Evolutionary conservation across 78 protist genomes (phyloP).

Genomic region (Cavenderia fasciculata): DNA sequence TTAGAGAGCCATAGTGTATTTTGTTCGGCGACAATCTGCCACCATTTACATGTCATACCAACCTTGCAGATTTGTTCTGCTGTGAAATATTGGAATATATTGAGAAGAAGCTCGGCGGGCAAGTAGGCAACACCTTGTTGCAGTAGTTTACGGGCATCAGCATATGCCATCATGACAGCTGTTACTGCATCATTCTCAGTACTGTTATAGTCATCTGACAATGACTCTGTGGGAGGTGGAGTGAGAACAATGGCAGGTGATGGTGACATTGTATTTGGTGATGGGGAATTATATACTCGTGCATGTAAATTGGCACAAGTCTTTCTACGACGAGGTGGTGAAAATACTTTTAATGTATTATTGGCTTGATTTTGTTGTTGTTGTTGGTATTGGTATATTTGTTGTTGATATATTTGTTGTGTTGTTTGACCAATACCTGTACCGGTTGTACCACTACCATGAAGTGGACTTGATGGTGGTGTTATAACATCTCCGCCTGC

Average conservation of each 20-base stretch:
- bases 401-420: conserved; percentile 1
- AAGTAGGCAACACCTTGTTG: conserved; percentile 14
- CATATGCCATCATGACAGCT: conserved; percentile 19
- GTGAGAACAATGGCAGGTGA: background rate
- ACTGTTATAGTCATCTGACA: no score
- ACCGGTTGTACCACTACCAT: no score
- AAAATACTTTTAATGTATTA: conserved; percentile 29
- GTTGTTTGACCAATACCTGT: no score
- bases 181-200: background rate
- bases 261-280: conserved; percentile 33
- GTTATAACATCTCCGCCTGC: background rate
- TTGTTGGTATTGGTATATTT: background rate
- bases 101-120: conserved; percentile 16
- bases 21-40: conserved; percentile 66
- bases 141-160: background rate
- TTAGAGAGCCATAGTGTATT: conserved; percentile 46
- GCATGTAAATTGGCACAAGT: conserved; percentile 37
- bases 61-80: conserved; percentile 30
- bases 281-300: conserved; percentile 4
- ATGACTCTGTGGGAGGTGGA: conserved; percentile 26
- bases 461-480: no score
- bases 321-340: conserved; percentile 60
- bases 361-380: background rate
- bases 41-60: conserved; percentile 64
- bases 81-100: conserved; percentile 33